These are phyloP conservation scores for Catunica adiposa DNA, from an alignment of 2,329 filamentous ascomycete species.

Conservation along the genomic window DNA sequence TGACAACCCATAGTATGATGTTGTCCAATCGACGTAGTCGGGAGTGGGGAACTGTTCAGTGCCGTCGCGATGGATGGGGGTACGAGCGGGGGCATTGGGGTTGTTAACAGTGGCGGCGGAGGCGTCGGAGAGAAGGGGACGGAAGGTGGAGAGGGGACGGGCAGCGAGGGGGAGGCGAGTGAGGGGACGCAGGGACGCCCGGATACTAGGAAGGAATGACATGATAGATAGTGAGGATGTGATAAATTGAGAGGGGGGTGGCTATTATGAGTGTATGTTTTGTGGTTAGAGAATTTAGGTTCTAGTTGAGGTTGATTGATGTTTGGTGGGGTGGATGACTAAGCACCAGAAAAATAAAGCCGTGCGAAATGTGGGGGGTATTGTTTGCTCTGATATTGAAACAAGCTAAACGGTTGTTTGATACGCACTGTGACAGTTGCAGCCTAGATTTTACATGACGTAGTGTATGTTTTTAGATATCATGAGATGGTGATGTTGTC, in stretches of 20 bases:
- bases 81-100: slow-evolving; percentile 6
- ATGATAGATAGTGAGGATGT: not conserved
- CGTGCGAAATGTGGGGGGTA: not conserved
- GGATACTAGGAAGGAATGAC: not conserved
- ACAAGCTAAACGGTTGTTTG: no score
- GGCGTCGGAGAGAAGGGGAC: slow-evolving; percentile 8
- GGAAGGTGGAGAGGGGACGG: slow-evolving; percentile 4
- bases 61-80: slow-evolving; percentile 8
- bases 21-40: slow-evolving; percentile 53
- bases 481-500: no score
- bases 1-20: slow-evolving; percentile 67
- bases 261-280: not conserved
- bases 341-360: not conserved
- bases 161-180: not conserved
- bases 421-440: no score
- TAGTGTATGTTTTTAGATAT: no score
- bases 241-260: slow-evolving; percentile 4
- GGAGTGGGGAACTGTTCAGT: slow-evolving; percentile 1
- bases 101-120: not conserved
- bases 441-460: no score
- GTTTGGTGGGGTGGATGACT: slow-evolving; percentile 4
- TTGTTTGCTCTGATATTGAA: no score
- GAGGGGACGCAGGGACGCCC: not conserved
- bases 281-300: not conserved
- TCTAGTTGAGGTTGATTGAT: not conserved